Conservation (phyloP, 495 filamentous ascomycete genomes). For the Podospora tetraspora region DNA sequence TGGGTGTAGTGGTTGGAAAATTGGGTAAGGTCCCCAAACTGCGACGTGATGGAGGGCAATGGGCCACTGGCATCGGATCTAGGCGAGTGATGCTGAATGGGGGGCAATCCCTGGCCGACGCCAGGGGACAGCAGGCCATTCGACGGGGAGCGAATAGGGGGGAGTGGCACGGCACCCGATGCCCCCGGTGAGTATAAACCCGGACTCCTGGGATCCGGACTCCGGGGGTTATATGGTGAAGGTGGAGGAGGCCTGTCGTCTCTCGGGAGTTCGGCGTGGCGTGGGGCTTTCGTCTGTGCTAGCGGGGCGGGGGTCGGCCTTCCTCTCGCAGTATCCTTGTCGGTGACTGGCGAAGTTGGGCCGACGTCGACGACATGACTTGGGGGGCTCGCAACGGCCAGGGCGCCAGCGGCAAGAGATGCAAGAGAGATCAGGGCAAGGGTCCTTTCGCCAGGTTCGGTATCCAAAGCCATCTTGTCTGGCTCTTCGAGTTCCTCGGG, state of each 20-base stretch:
- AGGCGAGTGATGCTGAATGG: constrained; percentile 45
- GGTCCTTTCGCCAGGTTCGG: constrained; percentile 26
- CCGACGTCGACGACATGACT: constrained; percentile 25
- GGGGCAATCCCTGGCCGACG: constrained; percentile 42
- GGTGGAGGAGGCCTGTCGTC: constrained; percentile 18
- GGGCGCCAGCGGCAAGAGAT: constrained; percentile 37
- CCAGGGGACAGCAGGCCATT: constrained; percentile 22
- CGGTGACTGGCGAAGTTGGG: constrained; percentile 24
- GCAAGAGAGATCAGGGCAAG: constrained; percentile 41
- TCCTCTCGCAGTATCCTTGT: constrained; percentile 22
- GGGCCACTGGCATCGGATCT: constrained; percentile 37
- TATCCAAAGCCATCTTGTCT: constrained; percentile 11
- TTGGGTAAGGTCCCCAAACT: constrained; percentile 43
- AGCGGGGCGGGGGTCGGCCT: constrained; percentile 18
- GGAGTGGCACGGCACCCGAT: constrained; percentile 22
- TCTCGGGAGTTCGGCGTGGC: constrained; percentile 12
- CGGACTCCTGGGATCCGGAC: constrained; percentile 13
- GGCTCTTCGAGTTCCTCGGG: constrained; percentile 17
- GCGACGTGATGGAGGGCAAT: constrained; percentile 44
- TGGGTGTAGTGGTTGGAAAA: constrained; percentile 59
- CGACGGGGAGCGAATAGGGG: constrained; percentile 11
- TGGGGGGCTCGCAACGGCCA: constrained; percentile 26
- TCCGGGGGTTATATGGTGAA: constrained; percentile 25
- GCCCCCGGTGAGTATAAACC: constrained; percentile 27
- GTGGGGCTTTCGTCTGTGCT: constrained; percentile 20